phyloP scores from a whole-genome alignment of 495 filamentous ascomycete species.

The Rhizodiscina lignyota region DNA sequence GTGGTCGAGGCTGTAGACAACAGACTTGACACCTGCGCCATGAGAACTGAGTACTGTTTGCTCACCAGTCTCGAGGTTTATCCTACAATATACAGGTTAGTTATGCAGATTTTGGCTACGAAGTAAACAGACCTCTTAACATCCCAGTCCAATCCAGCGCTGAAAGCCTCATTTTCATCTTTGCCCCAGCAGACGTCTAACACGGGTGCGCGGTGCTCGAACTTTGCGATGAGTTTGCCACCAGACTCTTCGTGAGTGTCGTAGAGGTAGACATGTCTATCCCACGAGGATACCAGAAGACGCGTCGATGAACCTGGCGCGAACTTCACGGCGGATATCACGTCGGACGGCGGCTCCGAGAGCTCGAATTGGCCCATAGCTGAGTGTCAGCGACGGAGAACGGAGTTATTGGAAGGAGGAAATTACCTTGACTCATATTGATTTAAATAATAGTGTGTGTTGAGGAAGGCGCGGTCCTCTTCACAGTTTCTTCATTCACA shows the following conservation, averaged over 20 bases:
- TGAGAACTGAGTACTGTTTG: constrained; percentile 68
- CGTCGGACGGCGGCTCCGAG: constrained; percentile 63
- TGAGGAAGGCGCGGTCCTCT: background rate
- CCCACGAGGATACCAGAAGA: constrained; percentile 87
- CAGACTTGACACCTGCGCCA: constrained; percentile 56
- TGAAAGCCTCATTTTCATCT: constrained; percentile 66
- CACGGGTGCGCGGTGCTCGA: constrained; percentile 72
- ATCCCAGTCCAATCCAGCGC: constrained; percentile 67
- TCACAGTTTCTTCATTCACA: too few species aligned
- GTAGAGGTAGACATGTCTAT: constrained; percentile 82
- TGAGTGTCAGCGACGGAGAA: too few species aligned
- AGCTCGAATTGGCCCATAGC: constrained; percentile 52
- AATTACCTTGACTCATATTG: constrained; percentile 9
- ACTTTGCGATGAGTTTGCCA: constrained; percentile 46
- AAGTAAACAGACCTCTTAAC: constrained; percentile 46
- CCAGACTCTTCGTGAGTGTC: constrained; percentile 48
- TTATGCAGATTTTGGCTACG: background rate
- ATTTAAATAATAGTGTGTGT: too few species aligned
- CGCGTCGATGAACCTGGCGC: constrained; percentile 51
- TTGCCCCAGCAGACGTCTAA: constrained; percentile 83
- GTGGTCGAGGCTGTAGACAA: constrained; percentile 65
- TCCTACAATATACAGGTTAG: constrained; percentile 25
- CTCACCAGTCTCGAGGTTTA: constrained; percentile 54
- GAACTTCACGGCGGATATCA: constrained; percentile 74
- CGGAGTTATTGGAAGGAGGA: constrained; percentile 1